Evolutionary conservation across 306 rosid genomes (phyloP).

Genomic region (Cicer bijugum): DNA sequence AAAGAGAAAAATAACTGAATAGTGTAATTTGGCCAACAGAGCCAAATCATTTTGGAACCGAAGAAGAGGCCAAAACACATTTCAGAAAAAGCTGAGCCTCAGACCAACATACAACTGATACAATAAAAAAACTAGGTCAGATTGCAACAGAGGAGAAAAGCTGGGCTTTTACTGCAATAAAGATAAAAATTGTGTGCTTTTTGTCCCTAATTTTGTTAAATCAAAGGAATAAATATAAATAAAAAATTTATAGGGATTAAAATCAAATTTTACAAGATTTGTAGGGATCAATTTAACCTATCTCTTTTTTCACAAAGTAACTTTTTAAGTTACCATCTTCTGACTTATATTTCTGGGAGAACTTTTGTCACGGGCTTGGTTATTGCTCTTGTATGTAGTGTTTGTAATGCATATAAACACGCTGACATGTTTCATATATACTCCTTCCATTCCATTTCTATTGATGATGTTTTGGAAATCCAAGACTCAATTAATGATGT

Average conservation of each 20-base stretch:
- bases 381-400: neutral
- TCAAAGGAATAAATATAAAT: neutral
- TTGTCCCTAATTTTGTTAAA: neutral
- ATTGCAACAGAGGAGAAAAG: neutral
- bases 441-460: neutral
- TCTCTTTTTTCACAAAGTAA: neutral
- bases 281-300: neutral
- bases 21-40: neutral
- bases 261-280: neutral
- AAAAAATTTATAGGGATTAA: neutral
- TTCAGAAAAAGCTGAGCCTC: neutral
- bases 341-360: constrained; percentile 20
- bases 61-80: neutral
- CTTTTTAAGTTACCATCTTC: constrained; percentile 15
- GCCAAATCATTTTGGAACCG: neutral
- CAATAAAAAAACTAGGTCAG: neutral
- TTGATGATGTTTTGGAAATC: neutral
- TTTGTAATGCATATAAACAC: neutral
- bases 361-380: constrained; percentile 17
- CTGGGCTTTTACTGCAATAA: neutral
- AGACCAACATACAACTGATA: neutral
- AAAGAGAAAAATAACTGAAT: neutral
- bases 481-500: neutral
- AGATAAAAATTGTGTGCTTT: neutral
- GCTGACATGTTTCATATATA: neutral